phyloP scores from a whole-genome alignment of 2,329 filamentous ascomycete genomes.

The Cercospora janseana region DNA sequence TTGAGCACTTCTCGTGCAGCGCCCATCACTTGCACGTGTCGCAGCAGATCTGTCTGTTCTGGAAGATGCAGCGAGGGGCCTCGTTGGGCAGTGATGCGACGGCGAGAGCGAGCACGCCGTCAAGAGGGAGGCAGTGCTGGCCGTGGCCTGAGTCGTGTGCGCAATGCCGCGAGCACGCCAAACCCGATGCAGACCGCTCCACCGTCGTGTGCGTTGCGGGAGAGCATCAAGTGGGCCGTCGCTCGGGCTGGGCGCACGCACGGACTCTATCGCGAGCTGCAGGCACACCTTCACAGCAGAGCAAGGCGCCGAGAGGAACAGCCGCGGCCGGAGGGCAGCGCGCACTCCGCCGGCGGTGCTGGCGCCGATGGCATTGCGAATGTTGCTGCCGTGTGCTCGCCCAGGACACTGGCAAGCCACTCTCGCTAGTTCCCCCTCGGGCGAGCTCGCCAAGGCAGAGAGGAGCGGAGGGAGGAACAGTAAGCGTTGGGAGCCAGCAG shows the following conservation, averaged over 20 bases:
- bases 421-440: neutral
- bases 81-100: conserved; percentile 10
- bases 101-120: neutral
- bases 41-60: conserved; percentile 9
- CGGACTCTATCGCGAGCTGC: neutral
- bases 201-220: conserved; percentile 18
- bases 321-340: neutral
- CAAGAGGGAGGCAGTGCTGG: conserved; percentile 9
- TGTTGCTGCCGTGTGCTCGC: neutral
- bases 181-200: conserved; percentile 15
- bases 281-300: conserved; percentile 3
- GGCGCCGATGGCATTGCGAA: no score
- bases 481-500: conserved; percentile 12
- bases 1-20: conserved; percentile 6
- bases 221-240: conserved; percentile 12
- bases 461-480: conserved; percentile 10
- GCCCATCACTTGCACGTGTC: conserved; percentile 23
- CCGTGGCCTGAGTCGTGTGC: conserved; percentile 8
- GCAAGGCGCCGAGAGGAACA: neutral
- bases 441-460: conserved; percentile 3
- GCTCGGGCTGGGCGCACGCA: conserved; percentile 9
- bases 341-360: no score
- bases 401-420: neutral
- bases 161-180: conserved; percentile 13
- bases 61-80: conserved; percentile 6